phyloP scores from a whole-genome alignment of 495 filamentous ascomycete genomes.

The Neurospora sublineolata region DNA sequence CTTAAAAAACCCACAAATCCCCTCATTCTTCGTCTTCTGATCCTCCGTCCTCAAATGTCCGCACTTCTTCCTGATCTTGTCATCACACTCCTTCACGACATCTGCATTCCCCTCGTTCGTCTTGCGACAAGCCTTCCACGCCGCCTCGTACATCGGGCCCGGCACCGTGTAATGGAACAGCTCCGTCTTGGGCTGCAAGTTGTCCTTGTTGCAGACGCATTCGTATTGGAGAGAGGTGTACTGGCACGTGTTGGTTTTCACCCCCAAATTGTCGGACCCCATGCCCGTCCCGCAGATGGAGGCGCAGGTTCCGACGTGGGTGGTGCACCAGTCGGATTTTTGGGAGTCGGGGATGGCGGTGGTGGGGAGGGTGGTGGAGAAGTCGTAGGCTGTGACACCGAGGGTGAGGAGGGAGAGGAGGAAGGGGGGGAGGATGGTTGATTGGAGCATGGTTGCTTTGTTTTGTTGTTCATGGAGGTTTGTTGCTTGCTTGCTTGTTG shows the following conservation, averaged over 20 bases:
- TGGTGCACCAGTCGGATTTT: not conserved
- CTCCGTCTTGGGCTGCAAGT: fast-evolving
- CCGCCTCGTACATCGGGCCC: not conserved
- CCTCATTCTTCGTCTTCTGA: not conserved
- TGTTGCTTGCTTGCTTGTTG: not conserved
- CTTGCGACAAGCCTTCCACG: not conserved
- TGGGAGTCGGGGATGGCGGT: not conserved
- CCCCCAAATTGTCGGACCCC: fast-evolving
- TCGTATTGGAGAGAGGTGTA: not conserved
- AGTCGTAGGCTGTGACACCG: not conserved
- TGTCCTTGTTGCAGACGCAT: not conserved
- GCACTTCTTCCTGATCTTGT: not conserved
- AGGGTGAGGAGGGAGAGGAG: not conserved
- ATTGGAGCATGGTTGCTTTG: not conserved
- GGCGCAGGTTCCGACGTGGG: not conserved
- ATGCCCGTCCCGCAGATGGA: not conserved
- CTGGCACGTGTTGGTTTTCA: fast-evolving
- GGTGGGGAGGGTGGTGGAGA: not conserved
- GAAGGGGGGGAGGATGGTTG: not conserved
- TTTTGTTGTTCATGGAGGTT: not conserved
- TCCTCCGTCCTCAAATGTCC: not conserved
- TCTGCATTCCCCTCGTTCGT: not conserved
- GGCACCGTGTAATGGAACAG: not conserved
- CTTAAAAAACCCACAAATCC: not conserved
- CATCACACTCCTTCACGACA: not conserved